phyloP scores from a whole-genome alignment of 1,139 yeast species.

The Yamadazyma aaseri region DNA sequence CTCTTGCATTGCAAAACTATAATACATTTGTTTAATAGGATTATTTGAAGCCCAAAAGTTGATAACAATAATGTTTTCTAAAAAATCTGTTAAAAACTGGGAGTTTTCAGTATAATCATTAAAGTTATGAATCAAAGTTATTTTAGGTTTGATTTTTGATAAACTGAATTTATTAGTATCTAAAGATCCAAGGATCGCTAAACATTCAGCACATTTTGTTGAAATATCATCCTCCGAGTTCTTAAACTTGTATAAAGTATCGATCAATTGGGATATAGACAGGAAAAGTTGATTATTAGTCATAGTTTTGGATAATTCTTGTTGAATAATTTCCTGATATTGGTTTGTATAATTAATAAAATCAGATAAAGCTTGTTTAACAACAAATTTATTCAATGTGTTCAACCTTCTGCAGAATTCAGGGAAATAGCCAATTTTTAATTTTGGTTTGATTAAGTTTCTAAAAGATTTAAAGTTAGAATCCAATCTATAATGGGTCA shows the following conservation, averaged over 20 bases:
- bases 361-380: conserved; percentile 74
- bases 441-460: conserved; percentile 24
- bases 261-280: conserved; percentile 46
- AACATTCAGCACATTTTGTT: conserved; percentile 60
- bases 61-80: conserved; percentile 70
- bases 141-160: conserved; percentile 40
- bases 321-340: conserved; percentile 49
- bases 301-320: conserved; percentile 23
- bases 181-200: conserved; percentile 76
- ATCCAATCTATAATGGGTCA: conserved; percentile 23
- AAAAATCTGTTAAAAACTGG: conserved; percentile 61
- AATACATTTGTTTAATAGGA: conserved; percentile 78
- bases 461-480: conserved; percentile 21
- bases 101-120: conserved; percentile 62
- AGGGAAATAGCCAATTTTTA: conserved; percentile 33
- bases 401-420: conserved; percentile 57
- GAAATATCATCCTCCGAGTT: conserved; percentile 49
- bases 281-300: conserved; percentile 23
- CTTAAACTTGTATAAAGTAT: conserved; percentile 59
- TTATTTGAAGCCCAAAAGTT: conserved; percentile 89
- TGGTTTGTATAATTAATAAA: conserved; percentile 50
- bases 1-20: conserved; percentile 90
- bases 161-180: conserved; percentile 65
- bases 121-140: conserved; percentile 59
- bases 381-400: conserved; percentile 74